Base-by-base conservation (phyloP, 2,329 filamentous ascomycete species). In the Fusarium sp. region DNA sequence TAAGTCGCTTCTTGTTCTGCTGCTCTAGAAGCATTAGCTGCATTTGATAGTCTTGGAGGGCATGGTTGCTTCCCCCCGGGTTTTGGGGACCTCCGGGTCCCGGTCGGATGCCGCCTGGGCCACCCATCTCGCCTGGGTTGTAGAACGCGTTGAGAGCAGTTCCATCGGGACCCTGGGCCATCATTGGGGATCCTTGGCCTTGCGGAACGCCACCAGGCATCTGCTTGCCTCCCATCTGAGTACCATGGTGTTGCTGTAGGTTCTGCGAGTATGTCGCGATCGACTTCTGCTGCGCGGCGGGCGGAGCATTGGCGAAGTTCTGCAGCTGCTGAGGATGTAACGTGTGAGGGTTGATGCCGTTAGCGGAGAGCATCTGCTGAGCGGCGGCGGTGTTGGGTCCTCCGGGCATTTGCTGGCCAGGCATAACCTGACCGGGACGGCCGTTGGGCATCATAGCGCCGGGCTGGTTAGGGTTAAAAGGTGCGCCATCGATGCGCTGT, bases 1-100 rank as follows among this genome's bases (percentile, higher is more conserved):
- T 90, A 49, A 95, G 84, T 18, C 92, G 86, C 80, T 94, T 95
- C 85, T 95, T 95, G 74, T 95, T 95, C 80, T 95, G 92, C 80
- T 95, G 92, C 80, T 95, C 92, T 17, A 95, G 86, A 50, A 95
- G 81, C 92, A 95, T 95, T 77, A 95, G 82, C 78, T 95, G 92
- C 92, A 95, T 95, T 82, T 95, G 92, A 75, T 95, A 95, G 78
- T 96, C 92, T 79, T 95, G 92, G 45, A 95, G 84, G 22, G 92
- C 92, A 78, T 95, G 92, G 77, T 94, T 95, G 79, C 91, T 92
- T 34, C 79, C 79, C 15, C 78, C 85, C 66, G 80, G 84, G 17
- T 80, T 81, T 69, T 85, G 84, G 34, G 79, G 80, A 59, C 80
- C 83, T 39, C 81, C 84, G 28, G 84, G 82, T 40, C 81, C 85